Base-by-base conservation (phyloP, 805 yeast genomes). In the Spathaspora gorwiae region DNA sequence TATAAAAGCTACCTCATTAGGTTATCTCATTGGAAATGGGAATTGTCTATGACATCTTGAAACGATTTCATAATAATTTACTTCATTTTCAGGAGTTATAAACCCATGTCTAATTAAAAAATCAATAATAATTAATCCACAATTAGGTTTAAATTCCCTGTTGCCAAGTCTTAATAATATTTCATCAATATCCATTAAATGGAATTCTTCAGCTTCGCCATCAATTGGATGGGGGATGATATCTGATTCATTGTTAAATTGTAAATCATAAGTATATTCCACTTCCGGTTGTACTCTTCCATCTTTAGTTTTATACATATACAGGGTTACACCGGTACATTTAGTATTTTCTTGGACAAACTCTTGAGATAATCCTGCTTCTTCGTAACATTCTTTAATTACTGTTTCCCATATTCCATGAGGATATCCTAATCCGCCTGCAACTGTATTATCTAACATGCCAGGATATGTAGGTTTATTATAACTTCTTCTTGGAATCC, bases 351-450 rank as follows among this genome's bases (percentile, higher is more conserved):
- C 30, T 42, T 62, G 59, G 1, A 89, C 82, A 47, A 79, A 76
- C 0, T 68, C 73, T 40, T 71, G 67, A 0, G 57, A 51, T n/a
- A 92, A 63, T 0, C 95, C 95, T 0, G 96, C 98, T 57, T 94
- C 99, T 56, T 94, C 99, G 48, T 71, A 73, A 55, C 95, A 81
- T 61, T 94, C 99, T 59, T 94, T 94, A 14, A 87, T 53, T 3
- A 83, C 80, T 0, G 97, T 92, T 39, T 88, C 96, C 57, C 71
- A 66, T 2, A 81, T 68, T 0, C 90, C 88, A 52, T 79, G 71
- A 0, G 96, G 96, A 60, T 83, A 74, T 0, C 95, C 97, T 4
- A 94, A 57, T 0, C 99, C 99, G 1, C 99, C 99, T 0, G 96
- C 99, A 6, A 94, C 87, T 1, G 95, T 89, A 61, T 90, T 92